These are phyloP conservation scores for Citrus maxima DNA, from an alignment of 345 rosid species.

Conservation along the genomic window DNA sequence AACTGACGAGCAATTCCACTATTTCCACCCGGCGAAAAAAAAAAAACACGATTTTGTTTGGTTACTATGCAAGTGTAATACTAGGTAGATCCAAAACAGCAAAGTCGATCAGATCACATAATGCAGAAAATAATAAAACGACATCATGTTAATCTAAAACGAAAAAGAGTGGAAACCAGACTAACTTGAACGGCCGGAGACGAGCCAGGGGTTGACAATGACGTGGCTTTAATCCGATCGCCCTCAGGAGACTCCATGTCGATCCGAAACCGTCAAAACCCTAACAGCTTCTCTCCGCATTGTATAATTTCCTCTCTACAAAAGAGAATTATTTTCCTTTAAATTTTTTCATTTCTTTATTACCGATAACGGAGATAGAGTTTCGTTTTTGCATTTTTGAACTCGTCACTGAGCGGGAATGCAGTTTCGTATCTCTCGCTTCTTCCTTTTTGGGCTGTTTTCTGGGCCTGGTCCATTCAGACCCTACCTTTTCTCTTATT, in stretches of 20 bases:
- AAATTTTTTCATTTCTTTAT: background rate
- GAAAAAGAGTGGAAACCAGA: background rate
- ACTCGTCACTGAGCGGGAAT: background rate
- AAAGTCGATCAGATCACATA: background rate
- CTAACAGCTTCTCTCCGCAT: background rate
- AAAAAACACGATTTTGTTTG: background rate
- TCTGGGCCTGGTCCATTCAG: background rate
- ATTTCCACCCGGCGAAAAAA: background rate
- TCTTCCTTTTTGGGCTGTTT: background rate
- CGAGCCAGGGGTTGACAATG: background rate
- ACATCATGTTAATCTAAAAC: background rate
- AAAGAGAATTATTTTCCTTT: background rate
- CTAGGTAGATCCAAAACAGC: background rate
- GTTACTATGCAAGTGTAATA: background rate
- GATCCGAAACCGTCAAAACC: background rate
- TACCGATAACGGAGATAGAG: background rate
- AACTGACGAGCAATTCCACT: background rate
- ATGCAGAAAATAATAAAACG: background rate
- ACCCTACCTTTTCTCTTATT: background rate
- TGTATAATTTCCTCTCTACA: background rate
- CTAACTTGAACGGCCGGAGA: slow-evolving; percentile 14
- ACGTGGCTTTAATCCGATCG: background rate
- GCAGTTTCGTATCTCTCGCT: background rate
- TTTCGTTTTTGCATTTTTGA: background rate
- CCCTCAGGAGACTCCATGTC: slow-evolving; percentile 21